These are phyloP conservation scores for Meripilus lineatus DNA, from an alignment of 1,284 basidiomycete species.

Conservation along the genomic window DNA sequence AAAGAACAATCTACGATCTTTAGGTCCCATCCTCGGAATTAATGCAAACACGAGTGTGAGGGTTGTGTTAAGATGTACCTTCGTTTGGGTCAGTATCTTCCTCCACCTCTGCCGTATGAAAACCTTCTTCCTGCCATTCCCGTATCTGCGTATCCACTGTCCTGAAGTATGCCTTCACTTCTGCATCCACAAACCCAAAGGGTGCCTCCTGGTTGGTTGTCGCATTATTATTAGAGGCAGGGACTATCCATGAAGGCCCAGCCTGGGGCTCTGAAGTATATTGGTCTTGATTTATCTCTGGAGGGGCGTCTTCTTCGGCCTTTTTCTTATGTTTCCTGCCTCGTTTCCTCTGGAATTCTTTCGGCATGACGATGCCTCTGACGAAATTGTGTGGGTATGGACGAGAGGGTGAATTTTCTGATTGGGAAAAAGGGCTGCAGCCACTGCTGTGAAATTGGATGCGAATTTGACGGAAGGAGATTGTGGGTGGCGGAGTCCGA, in stretches of 20 bases:
- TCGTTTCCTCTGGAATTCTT: conserved; percentile 71
- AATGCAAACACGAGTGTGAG: neutral
- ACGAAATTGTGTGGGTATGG: too few relatives aligned
- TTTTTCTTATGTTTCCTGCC: conserved; percentile 70
- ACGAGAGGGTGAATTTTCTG: too few relatives aligned
- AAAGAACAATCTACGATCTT: conserved; percentile 82
- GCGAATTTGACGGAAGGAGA: too few relatives aligned
- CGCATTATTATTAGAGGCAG: conserved; percentile 29
- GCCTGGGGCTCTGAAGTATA: conserved; percentile 18
- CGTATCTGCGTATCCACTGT: conserved; percentile 83
- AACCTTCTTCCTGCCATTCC: conserved; percentile 67
- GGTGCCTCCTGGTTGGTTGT: conserved; percentile 62
- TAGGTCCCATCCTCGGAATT: neutral
- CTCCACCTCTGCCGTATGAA: conserved; percentile 24
- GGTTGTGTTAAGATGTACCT: conserved; percentile 41
- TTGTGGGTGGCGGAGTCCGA: too few relatives aligned
- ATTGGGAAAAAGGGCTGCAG: too few relatives aligned
- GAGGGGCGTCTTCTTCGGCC: conserved; percentile 21
- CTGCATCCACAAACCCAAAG: conserved; percentile 83
- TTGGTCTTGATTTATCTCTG: conserved; percentile 7
- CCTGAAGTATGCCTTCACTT: conserved; percentile 88
- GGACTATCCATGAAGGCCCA: conserved; percentile 66
- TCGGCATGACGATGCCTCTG: too few relatives aligned
- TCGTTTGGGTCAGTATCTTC: conserved; percentile 67
- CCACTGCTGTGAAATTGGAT: neutral